These are phyloP conservation scores for Ceratorhiza oryzae-sativae DNA, from an alignment of 1,284 basidiomycete genomes.

Conservation along the genomic window DNA sequence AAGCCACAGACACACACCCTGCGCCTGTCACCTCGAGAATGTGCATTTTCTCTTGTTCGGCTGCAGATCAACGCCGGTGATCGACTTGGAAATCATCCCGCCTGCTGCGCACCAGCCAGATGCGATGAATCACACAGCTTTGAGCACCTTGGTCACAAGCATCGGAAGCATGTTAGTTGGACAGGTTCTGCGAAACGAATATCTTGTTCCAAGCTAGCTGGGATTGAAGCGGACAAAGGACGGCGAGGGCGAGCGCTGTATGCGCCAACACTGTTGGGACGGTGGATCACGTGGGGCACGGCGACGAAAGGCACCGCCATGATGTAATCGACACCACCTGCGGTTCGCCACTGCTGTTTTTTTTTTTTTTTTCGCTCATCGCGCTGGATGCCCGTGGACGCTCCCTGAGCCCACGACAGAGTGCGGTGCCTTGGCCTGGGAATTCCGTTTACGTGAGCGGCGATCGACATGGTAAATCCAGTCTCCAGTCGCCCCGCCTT, in stretches of 20 bases:
- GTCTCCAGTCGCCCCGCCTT: too few species aligned
- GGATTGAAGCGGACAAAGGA: not conserved
- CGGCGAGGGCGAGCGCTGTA: not conserved
- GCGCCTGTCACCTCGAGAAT: not conserved
- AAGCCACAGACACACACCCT: not conserved
- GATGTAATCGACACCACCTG: not conserved
- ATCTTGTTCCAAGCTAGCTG: not conserved
- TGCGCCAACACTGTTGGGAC: not conserved
- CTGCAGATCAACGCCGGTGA: not conserved
- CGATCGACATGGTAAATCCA: too few species aligned
- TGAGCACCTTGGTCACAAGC: not conserved
- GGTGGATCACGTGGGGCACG: not conserved
- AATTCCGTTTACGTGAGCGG: not conserved
- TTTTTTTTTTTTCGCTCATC: not conserved
- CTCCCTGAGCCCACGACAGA: not conserved
- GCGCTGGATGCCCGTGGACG: not conserved
- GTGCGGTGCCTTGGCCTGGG: not conserved
- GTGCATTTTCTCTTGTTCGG: slow-evolving; percentile 3
- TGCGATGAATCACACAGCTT: not conserved
- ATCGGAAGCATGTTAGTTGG: not conserved
- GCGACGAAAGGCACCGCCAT: not conserved
- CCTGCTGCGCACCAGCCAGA: not conserved
- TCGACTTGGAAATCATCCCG: slow-evolving; percentile 3
- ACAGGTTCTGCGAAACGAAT: not conserved
- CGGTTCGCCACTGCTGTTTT: not conserved